Conservation (phyloP, 1,139 yeast genomes). For the Yamadazyma conglobata region DNA sequence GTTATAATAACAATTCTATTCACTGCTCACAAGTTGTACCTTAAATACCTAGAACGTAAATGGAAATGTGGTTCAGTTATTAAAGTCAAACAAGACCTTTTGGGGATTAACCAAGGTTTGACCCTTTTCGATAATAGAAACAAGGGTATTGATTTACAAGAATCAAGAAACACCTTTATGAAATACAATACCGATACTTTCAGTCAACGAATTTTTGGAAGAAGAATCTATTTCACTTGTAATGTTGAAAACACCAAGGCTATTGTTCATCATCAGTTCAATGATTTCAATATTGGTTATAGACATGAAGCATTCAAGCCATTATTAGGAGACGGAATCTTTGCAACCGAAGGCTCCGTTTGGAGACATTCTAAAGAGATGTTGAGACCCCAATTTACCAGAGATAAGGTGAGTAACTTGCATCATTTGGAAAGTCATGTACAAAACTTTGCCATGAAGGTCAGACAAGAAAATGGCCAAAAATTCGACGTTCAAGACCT, state of each 20-base stretch:
- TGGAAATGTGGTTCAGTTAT: conserved; percentile 12
- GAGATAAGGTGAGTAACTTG: conserved; percentile 53
- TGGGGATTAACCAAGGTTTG: conserved; percentile 12
- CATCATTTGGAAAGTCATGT: conserved; percentile 44
- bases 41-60: conserved; percentile 6
- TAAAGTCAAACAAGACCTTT: conserved; percentile 12
- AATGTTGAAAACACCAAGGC: conserved; percentile 38
- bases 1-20: not conserved
- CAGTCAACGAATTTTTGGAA: conserved; percentile 12
- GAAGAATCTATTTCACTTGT: conserved; percentile 18
- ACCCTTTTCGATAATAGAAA: conserved; percentile 13
- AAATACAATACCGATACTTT: conserved; percentile 13
- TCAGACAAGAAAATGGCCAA: conserved; percentile 22
- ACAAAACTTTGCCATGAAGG: conserved; percentile 31
- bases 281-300: conserved; percentile 49
- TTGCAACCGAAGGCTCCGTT: conserved; percentile 52
- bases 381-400: conserved; percentile 57
- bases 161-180: conserved; percentile 10
- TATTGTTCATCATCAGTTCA: conserved; percentile 40
- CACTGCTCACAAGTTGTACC: conserved; percentile 5
- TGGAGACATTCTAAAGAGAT: conserved; percentile 57
- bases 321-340: conserved; percentile 55
- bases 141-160: conserved; percentile 13
- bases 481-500: conserved; percentile 37
- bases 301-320: conserved; percentile 44